phyloP scores from a whole-genome alignment of 176 grass and related monocot genomes.

The Pontederia crassipes region DNA sequence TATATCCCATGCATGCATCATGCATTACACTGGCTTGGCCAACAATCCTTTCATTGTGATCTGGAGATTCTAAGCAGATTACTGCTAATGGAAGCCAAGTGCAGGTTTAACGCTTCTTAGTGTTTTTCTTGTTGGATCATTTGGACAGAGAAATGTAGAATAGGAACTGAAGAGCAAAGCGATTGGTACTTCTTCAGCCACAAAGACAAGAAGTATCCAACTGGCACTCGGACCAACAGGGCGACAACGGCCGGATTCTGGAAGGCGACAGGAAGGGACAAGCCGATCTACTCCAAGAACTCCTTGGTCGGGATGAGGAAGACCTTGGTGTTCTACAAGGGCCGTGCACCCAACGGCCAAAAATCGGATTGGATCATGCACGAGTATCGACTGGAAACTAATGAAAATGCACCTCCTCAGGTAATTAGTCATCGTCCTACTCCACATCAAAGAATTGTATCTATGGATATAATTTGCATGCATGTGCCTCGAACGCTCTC shows the following conservation, averaged over 20 bases:
- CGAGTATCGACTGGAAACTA: slow-evolving; percentile 79
- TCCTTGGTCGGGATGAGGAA: slow-evolving; percentile 87
- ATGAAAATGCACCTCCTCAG: slow-evolving; percentile 48
- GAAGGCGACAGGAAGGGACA: slow-evolving; percentile 95
- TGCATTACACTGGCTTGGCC: no score
- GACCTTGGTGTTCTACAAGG: slow-evolving; percentile 84
- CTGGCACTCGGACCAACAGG: slow-evolving; percentile 80
- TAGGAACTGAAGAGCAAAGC: slow-evolving; percentile 62
- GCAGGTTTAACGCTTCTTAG: background rate
- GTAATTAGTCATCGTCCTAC: slow-evolving; percentile 14
- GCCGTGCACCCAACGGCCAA: slow-evolving; percentile 72
- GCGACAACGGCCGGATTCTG: slow-evolving; percentile 85
- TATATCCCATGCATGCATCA: no score
- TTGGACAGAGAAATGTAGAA: slow-evolving; percentile 66
- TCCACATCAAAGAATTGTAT: background rate
- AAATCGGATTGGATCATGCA: slow-evolving; percentile 99
- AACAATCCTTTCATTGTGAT: no score
- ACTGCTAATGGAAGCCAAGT: background rate
- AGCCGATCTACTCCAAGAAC: slow-evolving; percentile 71
- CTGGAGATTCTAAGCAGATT: no score
- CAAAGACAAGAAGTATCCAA: slow-evolving; percentile 98
- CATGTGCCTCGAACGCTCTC: background rate
- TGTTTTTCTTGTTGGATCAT: background rate
- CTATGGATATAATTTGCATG: background rate
- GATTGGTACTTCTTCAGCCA: slow-evolving; percentile 99